These are phyloP conservation scores for Psidium guajava DNA, from an alignment of 345 rosid genomes.

Conservation along the genomic window DNA sequence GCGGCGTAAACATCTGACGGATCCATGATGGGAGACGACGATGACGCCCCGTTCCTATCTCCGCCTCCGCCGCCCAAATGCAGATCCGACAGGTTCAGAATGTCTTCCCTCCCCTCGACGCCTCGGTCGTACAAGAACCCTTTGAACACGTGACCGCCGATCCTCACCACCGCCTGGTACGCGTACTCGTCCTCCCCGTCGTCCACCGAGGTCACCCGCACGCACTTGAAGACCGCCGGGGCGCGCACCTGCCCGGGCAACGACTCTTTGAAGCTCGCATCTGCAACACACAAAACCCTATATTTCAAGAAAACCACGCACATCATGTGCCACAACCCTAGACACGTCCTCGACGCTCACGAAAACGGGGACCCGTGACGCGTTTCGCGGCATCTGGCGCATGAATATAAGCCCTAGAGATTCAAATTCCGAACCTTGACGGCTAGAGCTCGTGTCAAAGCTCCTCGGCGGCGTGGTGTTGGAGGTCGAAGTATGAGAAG, in stretches of 20 bases:
- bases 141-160: constrained; percentile 85
- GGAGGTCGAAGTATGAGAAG: constrained; percentile 86
- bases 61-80: constrained; percentile 52
- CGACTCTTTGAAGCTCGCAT: constrained; percentile 45
- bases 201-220: constrained; percentile 83
- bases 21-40: constrained; percentile 48
- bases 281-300: constrained; percentile 13
- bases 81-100: constrained; percentile 75
- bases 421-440: constrained; percentile 43
- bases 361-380: neutral
- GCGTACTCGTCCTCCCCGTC: constrained; percentile 90
- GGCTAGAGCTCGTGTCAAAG: constrained; percentile 82
- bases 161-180: constrained; percentile 83
- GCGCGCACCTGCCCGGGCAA: constrained; percentile 81
- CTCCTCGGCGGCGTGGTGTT: constrained; percentile 86
- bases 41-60: constrained; percentile 40
- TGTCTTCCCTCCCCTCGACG: constrained; percentile 51
- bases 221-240: constrained; percentile 92
- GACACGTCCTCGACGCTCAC: neutral
- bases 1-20: constrained; percentile 55
- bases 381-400: neutral
- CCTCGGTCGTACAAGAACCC: constrained; percentile 92
- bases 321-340: neutral
- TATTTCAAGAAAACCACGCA: neutral
- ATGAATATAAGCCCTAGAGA: neutral